Evolutionary conservation across 164 flowering plant species (phyloP).

Genomic region (Aristolochia californica): DNA sequence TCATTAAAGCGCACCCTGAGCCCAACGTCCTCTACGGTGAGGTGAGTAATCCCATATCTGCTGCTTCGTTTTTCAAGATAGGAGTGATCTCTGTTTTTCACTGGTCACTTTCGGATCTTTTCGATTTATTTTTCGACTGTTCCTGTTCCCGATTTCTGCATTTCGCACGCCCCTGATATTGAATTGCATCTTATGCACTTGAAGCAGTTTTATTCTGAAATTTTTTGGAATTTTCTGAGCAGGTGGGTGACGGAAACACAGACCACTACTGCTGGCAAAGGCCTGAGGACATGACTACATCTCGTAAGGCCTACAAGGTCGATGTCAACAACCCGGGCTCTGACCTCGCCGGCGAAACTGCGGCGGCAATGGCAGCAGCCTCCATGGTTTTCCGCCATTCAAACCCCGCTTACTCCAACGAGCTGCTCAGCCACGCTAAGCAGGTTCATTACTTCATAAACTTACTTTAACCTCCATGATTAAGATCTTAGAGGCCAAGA

Average conservation of each 20-base stretch:
- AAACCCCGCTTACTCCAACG: conserved; percentile 49
- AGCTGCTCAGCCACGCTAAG: conserved; percentile 57
- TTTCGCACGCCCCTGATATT: too few relatives aligned
- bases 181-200: background rate
- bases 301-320: conserved; percentile 56
- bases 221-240: conserved; percentile 3
- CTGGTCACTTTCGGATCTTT: too few relatives aligned
- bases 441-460: conserved; percentile 35
- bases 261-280: conserved; percentile 97
- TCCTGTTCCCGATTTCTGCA: too few relatives aligned
- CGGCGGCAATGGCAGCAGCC: conserved; percentile 96
- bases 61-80: background rate
- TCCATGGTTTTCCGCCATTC: conserved; percentile 66
- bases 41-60: conserved; percentile 24
- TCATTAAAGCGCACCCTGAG: conserved; percentile 82
- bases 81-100: background rate
- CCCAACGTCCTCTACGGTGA: conserved; percentile 81
- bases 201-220: background rate
- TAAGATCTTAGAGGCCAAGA: too few relatives aligned
- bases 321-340: conserved; percentile 77
- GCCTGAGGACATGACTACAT: conserved; percentile 94
- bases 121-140: too few relatives aligned
- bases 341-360: conserved; percentile 87
- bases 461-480: background rate
- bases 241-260: conserved; percentile 89